phyloP scores from a whole-genome alignment of 306 rosid species.

The Vicia sativa region DNA sequence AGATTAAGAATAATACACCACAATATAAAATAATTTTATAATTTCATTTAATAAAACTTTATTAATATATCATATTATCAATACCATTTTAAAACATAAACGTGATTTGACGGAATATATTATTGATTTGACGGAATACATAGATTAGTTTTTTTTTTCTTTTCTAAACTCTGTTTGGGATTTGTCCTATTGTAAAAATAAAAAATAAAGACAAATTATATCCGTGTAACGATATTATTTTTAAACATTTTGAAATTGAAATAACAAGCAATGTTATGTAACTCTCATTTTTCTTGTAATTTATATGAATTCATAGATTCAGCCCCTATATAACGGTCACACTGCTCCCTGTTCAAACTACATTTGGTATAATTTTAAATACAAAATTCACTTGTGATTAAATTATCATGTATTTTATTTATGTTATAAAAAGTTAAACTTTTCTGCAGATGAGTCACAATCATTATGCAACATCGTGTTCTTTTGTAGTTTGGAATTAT shows the following conservation, averaged over 20 bases:
- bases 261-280: conserved; percentile 25
- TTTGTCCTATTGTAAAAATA: no score
- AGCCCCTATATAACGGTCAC: conserved; percentile 67
- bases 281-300: conserved; percentile 9
- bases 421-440: conserved; percentile 42
- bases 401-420: conserved; percentile 3
- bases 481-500: conserved; percentile 38
- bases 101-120: no score
- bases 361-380: conserved; percentile 44
- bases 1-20: no score
- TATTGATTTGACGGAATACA: no score
- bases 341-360: conserved; percentile 86
- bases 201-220: no score
- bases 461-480: conserved; percentile 58
- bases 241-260: conserved; percentile 36
- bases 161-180: no score
- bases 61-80: no score
- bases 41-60: no score
- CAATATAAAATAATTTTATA: no score
- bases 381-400: conserved; percentile 18
- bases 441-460: conserved; percentile 47
- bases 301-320: conserved; percentile 37
- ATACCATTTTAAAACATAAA: no score
- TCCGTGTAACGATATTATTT: not conserved
- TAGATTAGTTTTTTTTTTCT: no score